A percentile compares a stretch with the other conserved stretches of the same genome.
Evolutionary conservation across 768 basidiomycete genomes (phyloP).

Genomic region (Boletus subparvulus): DNA sequence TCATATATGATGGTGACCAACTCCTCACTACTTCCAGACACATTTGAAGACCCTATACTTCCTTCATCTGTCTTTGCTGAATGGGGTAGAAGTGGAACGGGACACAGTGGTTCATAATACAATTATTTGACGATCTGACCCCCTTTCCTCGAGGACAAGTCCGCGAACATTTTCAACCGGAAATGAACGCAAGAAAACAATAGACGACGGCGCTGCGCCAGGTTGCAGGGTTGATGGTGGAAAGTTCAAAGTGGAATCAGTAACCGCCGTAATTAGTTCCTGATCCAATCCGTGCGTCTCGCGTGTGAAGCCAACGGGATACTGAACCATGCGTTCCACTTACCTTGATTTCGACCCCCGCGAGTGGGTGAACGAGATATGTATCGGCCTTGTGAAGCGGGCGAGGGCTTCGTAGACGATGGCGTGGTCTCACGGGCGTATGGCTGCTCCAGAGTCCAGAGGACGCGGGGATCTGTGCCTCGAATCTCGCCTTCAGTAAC

Average conservation of each 20-base stretch:
- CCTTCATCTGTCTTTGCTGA: not conserved
- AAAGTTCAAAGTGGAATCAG: slow-evolving; percentile 7
- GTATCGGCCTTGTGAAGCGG: not conserved
- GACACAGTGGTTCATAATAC: not conserved
- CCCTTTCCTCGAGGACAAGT: not conserved
- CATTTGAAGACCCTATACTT: not conserved
- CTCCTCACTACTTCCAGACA: not conserved
- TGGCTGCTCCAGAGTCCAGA: no score
- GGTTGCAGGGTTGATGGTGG: not conserved
- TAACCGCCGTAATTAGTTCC: not conserved
- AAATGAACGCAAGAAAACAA: not conserved
- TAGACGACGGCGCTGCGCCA: not conserved
- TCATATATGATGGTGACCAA: not conserved
- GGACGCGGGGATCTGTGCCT: not conserved
- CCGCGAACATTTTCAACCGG: not conserved
- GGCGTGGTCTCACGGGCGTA: not conserved
- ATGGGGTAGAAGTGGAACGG: not conserved
- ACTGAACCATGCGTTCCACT: not conserved
- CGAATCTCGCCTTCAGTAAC: not conserved
- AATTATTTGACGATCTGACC: slow-evolving; percentile 13
- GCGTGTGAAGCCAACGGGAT: not conserved
- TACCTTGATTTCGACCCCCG: not conserved
- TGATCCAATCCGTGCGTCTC: not conserved
- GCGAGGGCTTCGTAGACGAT: not conserved
- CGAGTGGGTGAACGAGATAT: not conserved